Evolutionary conservation across 805 yeast genomes (phyloP).

Genomic region (Wickerhamiella azyma): DNA sequence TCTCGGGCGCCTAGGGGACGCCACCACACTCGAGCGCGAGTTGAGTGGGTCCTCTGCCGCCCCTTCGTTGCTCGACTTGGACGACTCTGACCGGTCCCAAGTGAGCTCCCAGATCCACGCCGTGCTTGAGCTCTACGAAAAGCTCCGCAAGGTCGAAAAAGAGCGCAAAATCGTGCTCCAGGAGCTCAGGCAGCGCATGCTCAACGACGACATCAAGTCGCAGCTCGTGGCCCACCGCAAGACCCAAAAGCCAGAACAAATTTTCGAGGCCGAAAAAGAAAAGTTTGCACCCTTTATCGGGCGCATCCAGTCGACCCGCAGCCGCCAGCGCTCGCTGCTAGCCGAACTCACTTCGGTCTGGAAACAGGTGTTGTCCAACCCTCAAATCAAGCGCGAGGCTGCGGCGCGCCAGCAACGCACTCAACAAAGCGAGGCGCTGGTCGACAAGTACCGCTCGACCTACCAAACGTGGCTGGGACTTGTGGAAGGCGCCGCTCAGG

Average conservation of each 20-base stretch:
- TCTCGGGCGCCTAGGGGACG: conserved; percentile 33
- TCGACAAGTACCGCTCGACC: conserved; percentile 34
- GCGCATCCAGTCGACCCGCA: conserved; percentile 54
- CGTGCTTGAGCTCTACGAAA: conserved; percentile 45
- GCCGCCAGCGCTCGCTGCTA: conserved; percentile 44
- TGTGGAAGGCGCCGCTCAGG: conserved; percentile 45
- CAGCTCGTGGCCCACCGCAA: conserved; percentile 52
- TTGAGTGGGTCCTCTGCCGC: no score
- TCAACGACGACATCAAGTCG: conserved; percentile 73
- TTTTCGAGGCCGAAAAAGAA: conserved; percentile 58
- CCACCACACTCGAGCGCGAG: conserved; percentile 22
- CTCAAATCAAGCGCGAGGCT: conserved; percentile 32
- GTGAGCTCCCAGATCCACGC: conserved; percentile 31
- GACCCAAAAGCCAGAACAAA: conserved; percentile 38
- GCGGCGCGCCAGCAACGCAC: conserved; percentile 23
- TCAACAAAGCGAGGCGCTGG: background rate
- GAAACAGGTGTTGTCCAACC: conserved; percentile 34
- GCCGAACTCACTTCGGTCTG: conserved; percentile 33
- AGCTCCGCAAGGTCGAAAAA: conserved; percentile 45
- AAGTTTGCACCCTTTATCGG: conserved; percentile 60
- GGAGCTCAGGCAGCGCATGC: conserved; percentile 56
- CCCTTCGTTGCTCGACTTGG: conserved; percentile 65
- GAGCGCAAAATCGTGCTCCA: conserved; percentile 49
- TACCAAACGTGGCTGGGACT: conserved; percentile 46
- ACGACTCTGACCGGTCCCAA: conserved; percentile 31